Evolutionary conservation across 805 yeast species (phyloP).

Genomic region (Candida ortonii): DNA sequence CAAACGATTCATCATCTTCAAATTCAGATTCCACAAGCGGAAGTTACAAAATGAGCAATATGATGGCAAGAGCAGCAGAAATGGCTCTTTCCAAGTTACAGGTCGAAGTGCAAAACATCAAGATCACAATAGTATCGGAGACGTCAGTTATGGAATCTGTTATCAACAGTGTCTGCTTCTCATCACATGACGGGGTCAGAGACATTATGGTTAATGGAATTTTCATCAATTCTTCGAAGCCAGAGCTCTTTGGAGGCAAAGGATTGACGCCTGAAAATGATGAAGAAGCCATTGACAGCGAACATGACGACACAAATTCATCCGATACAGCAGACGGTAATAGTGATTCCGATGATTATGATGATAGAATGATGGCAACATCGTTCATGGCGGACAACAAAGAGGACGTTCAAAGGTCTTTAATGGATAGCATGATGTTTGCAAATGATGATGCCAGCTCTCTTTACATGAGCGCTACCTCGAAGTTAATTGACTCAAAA

Average conservation of each 20-base stretch:
- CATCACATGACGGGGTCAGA: slow-evolving; percentile 47
- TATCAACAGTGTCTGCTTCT: slow-evolving; percentile 33
- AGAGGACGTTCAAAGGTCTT: slow-evolving; percentile 31
- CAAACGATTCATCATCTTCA: slow-evolving; percentile 1
- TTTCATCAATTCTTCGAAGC: slow-evolving; percentile 38
- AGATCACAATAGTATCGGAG: slow-evolving; percentile 49
- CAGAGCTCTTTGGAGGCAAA: slow-evolving; percentile 35
- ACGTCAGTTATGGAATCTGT: slow-evolving; percentile 34
- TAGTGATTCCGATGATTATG: slow-evolving; percentile 33
- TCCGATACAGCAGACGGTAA: slow-evolving; percentile 26
- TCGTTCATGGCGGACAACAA: slow-evolving; percentile 31
- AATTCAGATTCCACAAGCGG: no score
- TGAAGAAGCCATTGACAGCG: slow-evolving; percentile 6
- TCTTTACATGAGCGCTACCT: slow-evolving; percentile 79
- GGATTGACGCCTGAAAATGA: slow-evolving; percentile 15
- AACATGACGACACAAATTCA: slow-evolving; percentile 11
- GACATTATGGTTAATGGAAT: slow-evolving; percentile 40
- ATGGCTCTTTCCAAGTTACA: slow-evolving; percentile 61
- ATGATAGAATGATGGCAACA: slow-evolving; percentile 36
- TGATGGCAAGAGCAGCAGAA: slow-evolving; percentile 64
- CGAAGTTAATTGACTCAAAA: slow-evolving; percentile 39
- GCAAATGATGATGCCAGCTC: slow-evolving; percentile 69
- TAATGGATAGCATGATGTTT: slow-evolving; percentile 58
- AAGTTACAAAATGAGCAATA: slow-evolving; percentile 49
- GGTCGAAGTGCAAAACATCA: slow-evolving; percentile 46